A percentile compares a stretch with the other conserved stretches of the same genome.
Conservation (phyloP, 169 alveolate genomes). For the Plasmodium gonderi region DNA sequence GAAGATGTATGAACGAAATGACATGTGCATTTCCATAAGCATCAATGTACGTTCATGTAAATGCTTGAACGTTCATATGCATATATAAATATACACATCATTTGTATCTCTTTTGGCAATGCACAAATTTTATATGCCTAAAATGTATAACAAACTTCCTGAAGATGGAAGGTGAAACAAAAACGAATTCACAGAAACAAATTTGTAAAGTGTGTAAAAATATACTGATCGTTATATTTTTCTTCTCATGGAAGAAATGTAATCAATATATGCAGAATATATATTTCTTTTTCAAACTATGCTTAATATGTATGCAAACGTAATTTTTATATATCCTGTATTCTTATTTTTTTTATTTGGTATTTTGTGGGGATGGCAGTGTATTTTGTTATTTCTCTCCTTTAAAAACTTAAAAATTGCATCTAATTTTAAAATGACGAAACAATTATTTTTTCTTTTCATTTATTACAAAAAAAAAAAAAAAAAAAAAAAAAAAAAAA, state of each 20-base stretch:
- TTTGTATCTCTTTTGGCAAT: background rate
- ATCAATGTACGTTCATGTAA: background rate
- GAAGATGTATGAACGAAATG: background rate
- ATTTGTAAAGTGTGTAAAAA: background rate
- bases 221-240: background rate
- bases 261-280: background rate
- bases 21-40: background rate
- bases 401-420: background rate
- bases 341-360: background rate
- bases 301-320: background rate
- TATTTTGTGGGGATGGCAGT: background rate
- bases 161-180: background rate
- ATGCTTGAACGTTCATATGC: background rate
- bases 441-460: background rate
- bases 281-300: background rate
- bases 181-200: conserved; percentile 1
- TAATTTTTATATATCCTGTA: background rate
- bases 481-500: background rate
- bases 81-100: background rate
- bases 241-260: background rate
- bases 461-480: background rate
- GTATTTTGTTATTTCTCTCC: background rate
- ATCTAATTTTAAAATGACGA: background rate
- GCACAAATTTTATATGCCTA: background rate
- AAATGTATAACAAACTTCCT: background rate